Evolutionary conservation across 2,329 filamentous ascomycete genomes (phyloP).

Genomic region (Cladosporium sp.): DNA sequence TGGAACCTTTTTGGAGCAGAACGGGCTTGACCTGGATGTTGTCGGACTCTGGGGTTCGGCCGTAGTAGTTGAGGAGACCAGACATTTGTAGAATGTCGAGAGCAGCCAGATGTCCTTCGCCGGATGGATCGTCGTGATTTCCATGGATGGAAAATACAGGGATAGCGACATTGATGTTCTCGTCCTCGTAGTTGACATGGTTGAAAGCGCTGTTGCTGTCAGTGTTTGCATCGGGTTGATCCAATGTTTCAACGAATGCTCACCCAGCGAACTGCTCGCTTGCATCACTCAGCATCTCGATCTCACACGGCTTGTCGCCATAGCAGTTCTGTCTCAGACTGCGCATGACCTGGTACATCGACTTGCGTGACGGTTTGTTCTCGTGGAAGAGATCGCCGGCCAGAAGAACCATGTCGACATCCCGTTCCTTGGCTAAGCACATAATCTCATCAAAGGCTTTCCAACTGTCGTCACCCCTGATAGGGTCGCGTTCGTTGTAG

Average conservation of each 20-base stretch:
- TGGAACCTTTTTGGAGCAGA: conserved; percentile 87
- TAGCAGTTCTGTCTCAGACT: conserved; percentile 90
- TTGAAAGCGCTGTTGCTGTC: conserved; percentile 64
- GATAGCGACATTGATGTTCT: conserved; percentile 94
- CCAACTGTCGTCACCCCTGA: conserved; percentile 97
- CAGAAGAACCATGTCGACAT: conserved; percentile 97
- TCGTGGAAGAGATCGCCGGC: conserved; percentile 97
- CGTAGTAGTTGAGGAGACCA: conserved; percentile 93
- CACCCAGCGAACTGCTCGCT: conserved; percentile 73
- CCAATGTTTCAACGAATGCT: conserved; percentile 1
- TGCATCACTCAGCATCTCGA: conserved; percentile 92
- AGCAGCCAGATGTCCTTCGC: conserved; percentile 88
- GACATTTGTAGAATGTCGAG: conserved; percentile 89
- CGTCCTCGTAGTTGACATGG: conserved; percentile 96
- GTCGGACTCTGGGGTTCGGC: conserved; percentile 85
- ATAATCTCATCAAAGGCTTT: conserved; percentile 94
- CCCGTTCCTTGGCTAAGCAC: conserved; percentile 78
- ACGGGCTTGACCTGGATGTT: conserved; percentile 92
- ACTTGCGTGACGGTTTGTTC: conserved; percentile 93
- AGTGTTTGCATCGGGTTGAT: conserved; percentile 10
- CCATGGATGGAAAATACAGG: conserved; percentile 98
- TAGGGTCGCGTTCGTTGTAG: conserved; percentile 88
- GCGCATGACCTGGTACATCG: conserved; percentile 97
- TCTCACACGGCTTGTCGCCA: conserved; percentile 90
- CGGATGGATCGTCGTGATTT: conserved; percentile 98